Conservation (phyloP, 768 basidiomycete genomes). For the Mycena epipterygia region DNA sequence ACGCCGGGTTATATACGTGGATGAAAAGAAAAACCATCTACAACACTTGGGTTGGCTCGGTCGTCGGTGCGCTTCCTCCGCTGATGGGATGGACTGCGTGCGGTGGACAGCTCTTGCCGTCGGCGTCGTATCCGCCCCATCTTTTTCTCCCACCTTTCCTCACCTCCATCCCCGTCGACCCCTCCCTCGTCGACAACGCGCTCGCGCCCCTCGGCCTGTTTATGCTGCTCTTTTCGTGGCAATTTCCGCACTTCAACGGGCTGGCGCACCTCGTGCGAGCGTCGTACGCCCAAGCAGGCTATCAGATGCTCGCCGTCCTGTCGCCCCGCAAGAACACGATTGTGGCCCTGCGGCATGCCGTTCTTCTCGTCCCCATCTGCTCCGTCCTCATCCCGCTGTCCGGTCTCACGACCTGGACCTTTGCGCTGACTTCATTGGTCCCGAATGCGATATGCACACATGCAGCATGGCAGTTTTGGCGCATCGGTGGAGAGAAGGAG, state of each 20-base stretch:
- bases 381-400: slow-evolving; percentile 87
- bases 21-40: slow-evolving; percentile 85
- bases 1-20: slow-evolving; percentile 93
- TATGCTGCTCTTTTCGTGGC: slow-evolving; percentile 94
- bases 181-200: slow-evolving; percentile 80
- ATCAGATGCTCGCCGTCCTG: slow-evolving; percentile 90
- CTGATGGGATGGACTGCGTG: slow-evolving; percentile 99
- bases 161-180: slow-evolving; percentile 53
- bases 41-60: slow-evolving; percentile 96
- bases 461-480: slow-evolving; percentile 85
- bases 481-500: slow-evolving; percentile 76
- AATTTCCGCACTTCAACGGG: slow-evolving; percentile 98
- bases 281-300: slow-evolving; percentile 94
- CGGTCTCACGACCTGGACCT: slow-evolving; percentile 93
- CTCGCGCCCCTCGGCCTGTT: slow-evolving; percentile 86
- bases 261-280: slow-evolving; percentile 89
- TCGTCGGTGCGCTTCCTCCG: slow-evolving; percentile 94
- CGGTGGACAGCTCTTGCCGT: slow-evolving; percentile 82
- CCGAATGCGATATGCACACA: slow-evolving; percentile 81
- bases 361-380: slow-evolving; percentile 83
- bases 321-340: slow-evolving; percentile 84
- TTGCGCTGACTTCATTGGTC: slow-evolving; percentile 80
- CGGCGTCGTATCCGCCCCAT: slow-evolving; percentile 68
- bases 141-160: slow-evolving; percentile 76
- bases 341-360: slow-evolving; percentile 87